Conservation (phyloP, 805 yeast species). For the Schizosaccharomyces lindneri region DNA sequence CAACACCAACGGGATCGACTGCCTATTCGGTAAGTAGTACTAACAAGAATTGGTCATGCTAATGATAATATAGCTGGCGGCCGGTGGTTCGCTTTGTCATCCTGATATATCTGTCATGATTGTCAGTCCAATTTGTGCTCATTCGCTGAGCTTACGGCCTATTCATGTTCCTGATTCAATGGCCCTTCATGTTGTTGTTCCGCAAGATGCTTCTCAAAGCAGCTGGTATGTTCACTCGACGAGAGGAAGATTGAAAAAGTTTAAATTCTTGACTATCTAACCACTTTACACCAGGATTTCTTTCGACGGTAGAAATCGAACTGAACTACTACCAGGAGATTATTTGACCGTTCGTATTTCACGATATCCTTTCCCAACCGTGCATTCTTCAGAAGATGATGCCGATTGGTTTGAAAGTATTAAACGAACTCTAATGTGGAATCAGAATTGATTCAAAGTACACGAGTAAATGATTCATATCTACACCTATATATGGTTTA, state of each 20-base stretch:
- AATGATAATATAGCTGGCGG: slow-evolving; percentile 25
- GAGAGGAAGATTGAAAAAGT: neutral
- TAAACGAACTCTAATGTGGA: slow-evolving; percentile 70
- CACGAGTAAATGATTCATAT: neutral
- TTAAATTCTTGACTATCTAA: neutral
- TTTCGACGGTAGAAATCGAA: slow-evolving; percentile 76
- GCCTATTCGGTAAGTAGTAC: slow-evolving; percentile 37
- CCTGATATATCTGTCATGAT: slow-evolving; percentile 83
- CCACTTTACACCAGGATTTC: slow-evolving; percentile 23
- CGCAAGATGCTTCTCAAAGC: slow-evolving; percentile 51
- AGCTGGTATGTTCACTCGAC: slow-evolving; percentile 32
- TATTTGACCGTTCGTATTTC: slow-evolving; percentile 67
- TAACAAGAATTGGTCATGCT: neutral
- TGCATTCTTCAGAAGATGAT: slow-evolving; percentile 25
- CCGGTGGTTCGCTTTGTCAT: slow-evolving; percentile 86
- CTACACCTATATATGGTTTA: neutral
- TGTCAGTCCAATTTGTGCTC: slow-evolving; percentile 83
- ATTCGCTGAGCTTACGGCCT: slow-evolving; percentile 78
- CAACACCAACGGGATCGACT: slow-evolving; percentile 62
- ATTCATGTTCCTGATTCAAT: slow-evolving; percentile 79
- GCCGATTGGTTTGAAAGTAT: slow-evolving; percentile 60
- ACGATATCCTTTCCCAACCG: slow-evolving; percentile 85
- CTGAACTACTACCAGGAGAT: slow-evolving; percentile 61
- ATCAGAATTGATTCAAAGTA: neutral
- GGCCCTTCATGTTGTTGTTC: slow-evolving; percentile 60